A percentile compares a stretch with the other conserved stretches of the same genome.
Evolutionary conservation across 73 alveolate genomes (phyloP).

Genomic region (Uronychia binucleata): DNA sequence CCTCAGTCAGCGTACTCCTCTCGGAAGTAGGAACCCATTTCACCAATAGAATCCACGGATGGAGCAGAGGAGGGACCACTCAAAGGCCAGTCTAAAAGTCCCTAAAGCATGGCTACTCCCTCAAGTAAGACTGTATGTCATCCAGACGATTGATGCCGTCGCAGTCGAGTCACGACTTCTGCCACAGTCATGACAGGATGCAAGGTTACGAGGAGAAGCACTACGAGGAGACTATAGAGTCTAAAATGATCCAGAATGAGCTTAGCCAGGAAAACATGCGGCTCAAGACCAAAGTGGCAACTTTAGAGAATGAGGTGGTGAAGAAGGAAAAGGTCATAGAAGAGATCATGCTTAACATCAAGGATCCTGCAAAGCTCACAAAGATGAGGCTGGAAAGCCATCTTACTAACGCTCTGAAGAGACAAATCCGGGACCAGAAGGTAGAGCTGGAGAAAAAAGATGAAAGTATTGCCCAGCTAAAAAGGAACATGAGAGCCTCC

Average conservation of each 20-base stretch:
- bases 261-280: constrained; percentile 49
- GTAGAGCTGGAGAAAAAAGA: constrained; percentile 31
- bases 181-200: too few species aligned
- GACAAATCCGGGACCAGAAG: constrained; percentile 40
- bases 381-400: constrained; percentile 24
- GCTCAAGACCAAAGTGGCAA: constrained; percentile 54
- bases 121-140: too few species aligned
- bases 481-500: constrained; percentile 36
- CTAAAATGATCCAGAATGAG: constrained; percentile 3
- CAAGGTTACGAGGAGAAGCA: too few species aligned
- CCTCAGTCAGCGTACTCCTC: too few species aligned
- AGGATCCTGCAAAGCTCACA: not conserved
- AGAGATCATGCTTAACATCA: not conserved
- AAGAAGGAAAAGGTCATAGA: constrained; percentile 54
- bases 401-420: constrained; percentile 23
- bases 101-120: too few species aligned
- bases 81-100: too few species aligned
- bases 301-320: constrained; percentile 28
- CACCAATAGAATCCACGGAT: too few species aligned
- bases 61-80: too few species aligned
- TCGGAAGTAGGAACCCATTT: too few species aligned
- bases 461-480: constrained; percentile 12
- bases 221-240: not conserved
- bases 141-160: too few species aligned
- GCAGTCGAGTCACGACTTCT: too few species aligned